Conservation (phyloP, 1,284 basidiomycete genomes). For the Ustilago bromivora region DNA sequence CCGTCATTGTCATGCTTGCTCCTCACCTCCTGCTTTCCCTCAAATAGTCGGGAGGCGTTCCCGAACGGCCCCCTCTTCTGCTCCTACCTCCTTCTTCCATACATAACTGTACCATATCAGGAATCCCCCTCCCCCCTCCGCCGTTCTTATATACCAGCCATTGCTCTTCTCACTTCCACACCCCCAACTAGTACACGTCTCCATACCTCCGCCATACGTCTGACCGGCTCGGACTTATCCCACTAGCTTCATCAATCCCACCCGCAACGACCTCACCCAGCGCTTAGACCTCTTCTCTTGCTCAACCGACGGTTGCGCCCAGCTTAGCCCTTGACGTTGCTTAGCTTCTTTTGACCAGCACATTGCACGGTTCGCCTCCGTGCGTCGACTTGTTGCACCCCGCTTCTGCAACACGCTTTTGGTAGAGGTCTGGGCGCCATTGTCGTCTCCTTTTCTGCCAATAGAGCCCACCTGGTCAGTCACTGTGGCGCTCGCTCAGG, state of each 20-base stretch:
- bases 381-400: neutral
- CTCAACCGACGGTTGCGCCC: neutral
- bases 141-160: constrained; percentile 1
- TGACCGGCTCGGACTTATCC: constrained; percentile 10
- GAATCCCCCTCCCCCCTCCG: neutral
- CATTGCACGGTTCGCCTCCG: constrained; percentile 11
- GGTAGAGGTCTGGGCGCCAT: neutral
- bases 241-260: neutral
- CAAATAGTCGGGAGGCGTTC: constrained; percentile 14
- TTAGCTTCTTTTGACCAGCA: neutral
- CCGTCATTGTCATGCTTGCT: constrained; percentile 8
- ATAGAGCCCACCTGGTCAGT: neutral
- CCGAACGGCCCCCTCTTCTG: neutral
- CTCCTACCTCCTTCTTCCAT: neutral
- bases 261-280: neutral
- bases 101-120: constrained; percentile 5
- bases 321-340: constrained; percentile 1
- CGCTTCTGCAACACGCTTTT: neutral
- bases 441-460: no score
- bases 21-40: constrained; percentile 4
- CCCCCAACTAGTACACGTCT: neutral
- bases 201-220: neutral
- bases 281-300: constrained; percentile 11
- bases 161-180: neutral
- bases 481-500: constrained; percentile 6